These are phyloP conservation scores for Phialocephala sp. DNA, from an alignment of 2,329 filamentous ascomycete genomes.

Conservation along the genomic window DNA sequence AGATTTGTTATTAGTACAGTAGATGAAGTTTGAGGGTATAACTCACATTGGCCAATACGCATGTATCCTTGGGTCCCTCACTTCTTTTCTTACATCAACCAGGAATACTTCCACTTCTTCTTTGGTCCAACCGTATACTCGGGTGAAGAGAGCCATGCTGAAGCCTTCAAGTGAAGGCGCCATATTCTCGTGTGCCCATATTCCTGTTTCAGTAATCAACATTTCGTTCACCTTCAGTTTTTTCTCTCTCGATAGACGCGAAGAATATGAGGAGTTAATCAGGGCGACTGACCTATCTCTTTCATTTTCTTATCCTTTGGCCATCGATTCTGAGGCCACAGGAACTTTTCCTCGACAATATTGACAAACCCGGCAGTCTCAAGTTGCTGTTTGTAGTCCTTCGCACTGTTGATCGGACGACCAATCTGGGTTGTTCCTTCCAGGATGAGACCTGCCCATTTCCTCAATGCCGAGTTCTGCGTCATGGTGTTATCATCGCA, in stretches of 20 bases:
- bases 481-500: constrained; percentile 44
- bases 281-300: constrained; percentile 24
- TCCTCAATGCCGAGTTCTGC: constrained; percentile 18
- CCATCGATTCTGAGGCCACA: constrained; percentile 58
- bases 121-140: constrained; percentile 28
- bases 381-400: constrained; percentile 26
- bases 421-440: constrained; percentile 42
- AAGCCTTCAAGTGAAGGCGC: constrained; percentile 26
- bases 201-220: constrained; percentile 16
- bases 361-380: constrained; percentile 34
- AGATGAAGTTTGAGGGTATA: background rate
- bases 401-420: constrained; percentile 42
- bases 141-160: constrained; percentile 33
- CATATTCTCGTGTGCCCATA: constrained; percentile 32
- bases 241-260: background rate
- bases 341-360: constrained; percentile 49
- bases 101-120: constrained; percentile 25
- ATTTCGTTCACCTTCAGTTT: background rate
- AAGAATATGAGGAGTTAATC: background rate
- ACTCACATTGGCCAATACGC: constrained; percentile 26
- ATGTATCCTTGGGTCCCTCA: constrained; percentile 25
- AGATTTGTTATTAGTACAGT: background rate
- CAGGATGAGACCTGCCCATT: constrained; percentile 38
- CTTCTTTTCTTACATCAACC: constrained; percentile 22
- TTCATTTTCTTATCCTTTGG: constrained; percentile 50